phyloP scores from a whole-genome alignment of 2,329 filamentous ascomycete species.

The Botrytis sinoallii region DNA sequence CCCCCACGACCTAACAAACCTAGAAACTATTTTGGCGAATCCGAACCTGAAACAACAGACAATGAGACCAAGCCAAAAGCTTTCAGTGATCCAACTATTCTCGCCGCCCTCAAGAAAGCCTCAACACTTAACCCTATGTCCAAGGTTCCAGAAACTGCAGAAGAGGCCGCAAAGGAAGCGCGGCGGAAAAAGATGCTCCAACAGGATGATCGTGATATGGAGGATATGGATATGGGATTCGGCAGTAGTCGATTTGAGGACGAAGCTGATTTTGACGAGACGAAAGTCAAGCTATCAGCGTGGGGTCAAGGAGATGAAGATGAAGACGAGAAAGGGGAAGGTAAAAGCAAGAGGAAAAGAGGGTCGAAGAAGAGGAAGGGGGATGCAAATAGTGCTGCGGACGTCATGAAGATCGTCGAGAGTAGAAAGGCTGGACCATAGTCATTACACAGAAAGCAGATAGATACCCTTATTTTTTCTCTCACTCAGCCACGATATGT shows the following conservation, averaged over 20 bases:
- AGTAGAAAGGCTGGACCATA: slow-evolving; percentile 29
- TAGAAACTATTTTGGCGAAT: slow-evolving; percentile 63
- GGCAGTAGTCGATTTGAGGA: slow-evolving; percentile 84
- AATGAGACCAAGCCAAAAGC: slow-evolving; percentile 45
- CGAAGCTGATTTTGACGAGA: slow-evolving; percentile 74
- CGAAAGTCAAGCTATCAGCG: slow-evolving; percentile 63
- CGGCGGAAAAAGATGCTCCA: slow-evolving; percentile 73
- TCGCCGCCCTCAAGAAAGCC: slow-evolving; percentile 83
- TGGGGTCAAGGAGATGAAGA: slow-evolving; percentile 58
- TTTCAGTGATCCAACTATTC: slow-evolving; percentile 71
- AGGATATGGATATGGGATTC: slow-evolving; percentile 94
- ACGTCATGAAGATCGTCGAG: slow-evolving; percentile 79
- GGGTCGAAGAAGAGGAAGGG: slow-evolving; percentile 74
- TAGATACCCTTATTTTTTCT: neutral
- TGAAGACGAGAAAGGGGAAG: slow-evolving; percentile 43
- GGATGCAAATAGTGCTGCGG: slow-evolving; percentile 72
- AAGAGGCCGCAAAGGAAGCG: slow-evolving; percentile 58
- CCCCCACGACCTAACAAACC: slow-evolving; percentile 43
- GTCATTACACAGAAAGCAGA: neutral
- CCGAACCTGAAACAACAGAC: slow-evolving; percentile 45
- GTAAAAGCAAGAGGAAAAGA: slow-evolving; percentile 62
- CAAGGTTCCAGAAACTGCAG: slow-evolving; percentile 41
- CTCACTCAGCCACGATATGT: too few relatives aligned
- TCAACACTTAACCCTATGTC: slow-evolving; percentile 56
- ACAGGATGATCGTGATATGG: slow-evolving; percentile 72